Conservation (phyloP, 2,329 filamentous ascomycete species). For the Fusarium clavum region DNA sequence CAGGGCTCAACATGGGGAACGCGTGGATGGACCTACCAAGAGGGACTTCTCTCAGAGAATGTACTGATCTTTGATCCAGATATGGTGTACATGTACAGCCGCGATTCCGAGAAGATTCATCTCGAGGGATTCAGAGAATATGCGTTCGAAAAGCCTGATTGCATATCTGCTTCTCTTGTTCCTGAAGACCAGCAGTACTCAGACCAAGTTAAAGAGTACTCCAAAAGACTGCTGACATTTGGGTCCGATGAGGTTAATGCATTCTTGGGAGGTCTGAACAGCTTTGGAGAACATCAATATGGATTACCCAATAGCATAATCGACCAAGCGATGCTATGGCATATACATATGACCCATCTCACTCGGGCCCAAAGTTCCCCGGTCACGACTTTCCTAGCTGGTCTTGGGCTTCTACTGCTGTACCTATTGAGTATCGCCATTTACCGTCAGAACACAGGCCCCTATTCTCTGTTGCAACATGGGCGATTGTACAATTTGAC, state of each 20-base stretch:
- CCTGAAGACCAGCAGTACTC: background rate
- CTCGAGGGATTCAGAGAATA: too few relatives aligned
- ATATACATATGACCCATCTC: background rate
- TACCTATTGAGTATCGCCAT: background rate
- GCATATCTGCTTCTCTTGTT: background rate
- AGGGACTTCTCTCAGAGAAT: background rate
- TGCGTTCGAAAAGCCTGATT: too few relatives aligned
- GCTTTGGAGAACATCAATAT: background rate
- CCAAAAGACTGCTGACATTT: background rate
- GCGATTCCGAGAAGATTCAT: too few relatives aligned
- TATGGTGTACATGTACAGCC: background rate
- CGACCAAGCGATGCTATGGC: background rate
- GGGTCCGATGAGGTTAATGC: accelerated
- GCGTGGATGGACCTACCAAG: background rate
- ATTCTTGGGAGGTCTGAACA: background rate
- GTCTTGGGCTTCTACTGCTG: background rate
- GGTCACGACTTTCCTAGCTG: background rate
- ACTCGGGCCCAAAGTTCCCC: accelerated
- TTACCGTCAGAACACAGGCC: background rate
- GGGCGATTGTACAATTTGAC: too few relatives aligned
- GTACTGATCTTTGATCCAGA: background rate
- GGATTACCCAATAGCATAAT: accelerated
- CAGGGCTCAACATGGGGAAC: too few relatives aligned
- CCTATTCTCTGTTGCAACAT: background rate
- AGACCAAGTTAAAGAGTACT: background rate